Percentiles rank a stretch among this genome's conserved stretches.
Conservation (phyloP, 306 rosid species). For the Vachellia collinsii region DNA sequence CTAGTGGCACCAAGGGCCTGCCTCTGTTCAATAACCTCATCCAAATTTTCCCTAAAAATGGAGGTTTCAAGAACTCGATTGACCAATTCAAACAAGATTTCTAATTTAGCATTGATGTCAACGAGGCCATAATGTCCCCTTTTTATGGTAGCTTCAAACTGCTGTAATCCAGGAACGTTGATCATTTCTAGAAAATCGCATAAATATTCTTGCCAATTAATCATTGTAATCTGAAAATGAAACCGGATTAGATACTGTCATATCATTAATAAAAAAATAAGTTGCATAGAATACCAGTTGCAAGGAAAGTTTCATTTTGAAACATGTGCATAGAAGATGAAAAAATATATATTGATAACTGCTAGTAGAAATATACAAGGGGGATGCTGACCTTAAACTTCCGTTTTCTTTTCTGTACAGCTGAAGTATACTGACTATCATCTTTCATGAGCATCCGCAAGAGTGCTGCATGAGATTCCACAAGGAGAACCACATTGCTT, state of each 20-base stretch:
- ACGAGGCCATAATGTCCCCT: slow-evolving; percentile 94
- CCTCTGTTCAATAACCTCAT: slow-evolving; percentile 74
- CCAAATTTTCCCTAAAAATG: slow-evolving; percentile 69
- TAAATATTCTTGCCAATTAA: slow-evolving; percentile 81
- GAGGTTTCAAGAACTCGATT: slow-evolving; percentile 64
- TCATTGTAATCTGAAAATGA: slow-evolving; percentile 73
- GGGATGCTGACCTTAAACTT: slow-evolving; percentile 61
- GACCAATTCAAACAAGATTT: slow-evolving; percentile 52
- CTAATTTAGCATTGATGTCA: slow-evolving; percentile 49
- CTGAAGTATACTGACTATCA: slow-evolving; percentile 50
- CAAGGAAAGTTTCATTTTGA: slow-evolving; percentile 8
- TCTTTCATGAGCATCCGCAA: slow-evolving; percentile 78
- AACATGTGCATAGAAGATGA: slow-evolving; percentile 2
- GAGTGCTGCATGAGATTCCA: slow-evolving; percentile 87
- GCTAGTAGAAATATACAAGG: slow-evolving; percentile 24
- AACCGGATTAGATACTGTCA: slow-evolving; percentile 35
- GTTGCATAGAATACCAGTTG: slow-evolving; percentile 15
- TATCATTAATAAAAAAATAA: slow-evolving; percentile 14
- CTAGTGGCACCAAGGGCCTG: slow-evolving; percentile 78
- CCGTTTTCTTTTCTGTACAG: slow-evolving; percentile 58
- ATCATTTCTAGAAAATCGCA: slow-evolving; percentile 83
- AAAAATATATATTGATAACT: slow-evolving; percentile 22
- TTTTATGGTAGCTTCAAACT: slow-evolving; percentile 65
- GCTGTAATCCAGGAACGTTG: slow-evolving; percentile 56
- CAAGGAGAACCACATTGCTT: slow-evolving; percentile 72